Percentiles rank a stretch among this genome's conserved stretches.
These are phyloP conservation scores for Alopecurus myosuroides DNA, from an alignment of 176 grass and related monocot genomes.

Conservation along the genomic window DNA sequence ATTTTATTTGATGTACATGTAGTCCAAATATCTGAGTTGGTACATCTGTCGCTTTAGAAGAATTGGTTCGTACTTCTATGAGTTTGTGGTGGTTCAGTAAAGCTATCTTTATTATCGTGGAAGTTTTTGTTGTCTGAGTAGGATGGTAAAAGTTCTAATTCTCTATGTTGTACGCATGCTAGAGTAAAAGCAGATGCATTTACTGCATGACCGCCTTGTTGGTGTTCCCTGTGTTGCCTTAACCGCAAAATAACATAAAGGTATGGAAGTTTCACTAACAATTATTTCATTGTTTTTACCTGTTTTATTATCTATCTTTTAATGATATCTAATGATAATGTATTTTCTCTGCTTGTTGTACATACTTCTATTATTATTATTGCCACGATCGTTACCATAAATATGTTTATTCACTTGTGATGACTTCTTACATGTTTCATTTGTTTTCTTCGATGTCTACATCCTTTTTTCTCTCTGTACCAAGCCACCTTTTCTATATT, in stretches of 20 bases:
- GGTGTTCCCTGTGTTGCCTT: slow-evolving; percentile 87
- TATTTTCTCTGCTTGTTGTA: background rate
- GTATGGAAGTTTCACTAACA: slow-evolving; percentile 37
- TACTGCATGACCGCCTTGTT: slow-evolving; percentile 55
- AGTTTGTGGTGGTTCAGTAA: background rate
- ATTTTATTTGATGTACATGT: background rate
- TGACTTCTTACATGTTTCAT: background rate
- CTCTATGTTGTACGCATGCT: slow-evolving; percentile 40
- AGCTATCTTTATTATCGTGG: background rate
- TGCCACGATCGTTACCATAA: no score
- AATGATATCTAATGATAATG: slow-evolving; percentile 5
- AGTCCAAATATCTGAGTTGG: background rate
- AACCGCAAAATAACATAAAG: slow-evolving; percentile 81
- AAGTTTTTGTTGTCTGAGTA: background rate
- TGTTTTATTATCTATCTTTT: background rate
- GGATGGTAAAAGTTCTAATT: background rate
- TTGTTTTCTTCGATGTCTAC: background rate
- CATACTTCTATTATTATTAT: background rate
- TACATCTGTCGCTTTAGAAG: background rate
- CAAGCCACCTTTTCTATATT: slow-evolving; percentile 70
- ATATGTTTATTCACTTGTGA: background rate
- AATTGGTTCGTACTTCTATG: background rate
- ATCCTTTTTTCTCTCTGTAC: background rate
- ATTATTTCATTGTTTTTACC: background rate
- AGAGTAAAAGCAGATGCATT: slow-evolving; percentile 80